Evolutionary conservation across 805 yeast genomes (phyloP).

Genomic region (Wickerhamiella sorbophila): DNA sequence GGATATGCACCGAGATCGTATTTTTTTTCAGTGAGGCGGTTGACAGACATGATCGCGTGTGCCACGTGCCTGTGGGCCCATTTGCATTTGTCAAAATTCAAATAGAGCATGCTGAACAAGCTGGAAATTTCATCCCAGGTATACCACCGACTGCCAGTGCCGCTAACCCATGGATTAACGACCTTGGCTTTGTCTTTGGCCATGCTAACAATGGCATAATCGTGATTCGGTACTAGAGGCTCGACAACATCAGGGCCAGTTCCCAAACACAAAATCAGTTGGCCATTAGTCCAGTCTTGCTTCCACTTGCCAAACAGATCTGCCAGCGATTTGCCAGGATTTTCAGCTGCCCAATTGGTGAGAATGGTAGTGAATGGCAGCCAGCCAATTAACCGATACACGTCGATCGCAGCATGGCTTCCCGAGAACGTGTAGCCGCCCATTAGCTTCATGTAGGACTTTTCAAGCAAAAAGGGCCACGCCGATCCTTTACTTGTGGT

Average conservation of each 20-base stretch:
- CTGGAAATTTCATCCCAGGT: not conserved
- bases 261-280: conserved; percentile 49
- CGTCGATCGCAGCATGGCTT: conserved; percentile 62
- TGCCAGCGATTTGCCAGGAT: conserved; percentile 12
- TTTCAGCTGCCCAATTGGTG: conserved; percentile 22
- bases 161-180: conserved; percentile 7
- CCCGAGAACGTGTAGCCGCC: conserved; percentile 56
- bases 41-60: not conserved
- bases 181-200: conserved; percentile 11
- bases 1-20: not conserved
- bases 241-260: conserved; percentile 34
- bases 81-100: conserved; percentile 1
- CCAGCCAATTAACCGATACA: conserved; percentile 55
- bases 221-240: conserved; percentile 46
- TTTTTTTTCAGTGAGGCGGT: not conserved
- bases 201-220: conserved; percentile 45
- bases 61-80: not conserved
- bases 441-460: conserved; percentile 51
- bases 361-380: conserved; percentile 43
- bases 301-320: conserved; percentile 27
- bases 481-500: conserved; percentile 3
- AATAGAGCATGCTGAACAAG: conserved; percentile 5
- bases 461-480: conserved; percentile 69
- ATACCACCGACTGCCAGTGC: not conserved
- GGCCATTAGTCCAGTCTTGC: conserved; percentile 23